These are phyloP conservation scores for Neopestalotiopsis sp. DNA, from an alignment of 2,329 filamentous ascomycete species.

Conservation along the genomic window DNA sequence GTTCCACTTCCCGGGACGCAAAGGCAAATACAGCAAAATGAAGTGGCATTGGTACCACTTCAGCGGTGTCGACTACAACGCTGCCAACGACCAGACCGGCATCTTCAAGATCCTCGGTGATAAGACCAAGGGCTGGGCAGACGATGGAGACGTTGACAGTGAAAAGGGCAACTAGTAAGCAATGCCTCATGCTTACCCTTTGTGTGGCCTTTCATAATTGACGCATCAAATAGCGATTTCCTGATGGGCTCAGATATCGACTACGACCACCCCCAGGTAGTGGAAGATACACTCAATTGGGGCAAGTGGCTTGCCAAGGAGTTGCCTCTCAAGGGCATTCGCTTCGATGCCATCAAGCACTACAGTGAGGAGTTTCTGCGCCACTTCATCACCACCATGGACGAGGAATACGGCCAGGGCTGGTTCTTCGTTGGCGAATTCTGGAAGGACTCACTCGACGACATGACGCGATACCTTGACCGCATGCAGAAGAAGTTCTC, in stretches of 20 bases:
- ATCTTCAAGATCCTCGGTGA: slow-evolving; percentile 64
- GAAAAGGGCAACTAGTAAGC: slow-evolving; percentile 57
- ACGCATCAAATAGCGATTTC: slow-evolving; percentile 7
- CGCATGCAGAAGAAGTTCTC: slow-evolving; percentile 62
- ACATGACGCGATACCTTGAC: slow-evolving; percentile 63
- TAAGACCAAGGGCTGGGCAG: slow-evolving; percentile 67
- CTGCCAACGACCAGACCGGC: slow-evolving; percentile 57
- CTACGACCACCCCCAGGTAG: slow-evolving; percentile 38
- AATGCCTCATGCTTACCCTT: neutral
- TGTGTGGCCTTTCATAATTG: neutral
- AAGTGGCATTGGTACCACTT: slow-evolving; percentile 74
- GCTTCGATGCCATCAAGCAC: slow-evolving; percentile 44
- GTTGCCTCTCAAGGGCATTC: slow-evolving; percentile 38
- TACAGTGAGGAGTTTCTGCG: slow-evolving; percentile 32
- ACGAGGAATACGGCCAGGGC: slow-evolving; percentile 44
- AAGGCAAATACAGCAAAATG: slow-evolving; percentile 62
- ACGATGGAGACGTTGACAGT: slow-evolving; percentile 50
- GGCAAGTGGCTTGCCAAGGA: slow-evolving; percentile 37
- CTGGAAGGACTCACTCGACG: slow-evolving; percentile 64
- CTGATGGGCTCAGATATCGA: slow-evolving; percentile 44
- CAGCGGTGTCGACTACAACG: slow-evolving; percentile 71
- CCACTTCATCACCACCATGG: slow-evolving; percentile 25
- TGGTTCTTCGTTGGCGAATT: slow-evolving; percentile 75
- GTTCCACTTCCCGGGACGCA: slow-evolving; percentile 69
- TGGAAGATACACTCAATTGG: slow-evolving; percentile 38